A percentile compares a stretch with the other conserved stretches of the same genome.
These are phyloP conservation scores for Musa troglodytarum DNA, from an alignment of 176 grass and related monocot species.

Conservation along the genomic window DNA sequence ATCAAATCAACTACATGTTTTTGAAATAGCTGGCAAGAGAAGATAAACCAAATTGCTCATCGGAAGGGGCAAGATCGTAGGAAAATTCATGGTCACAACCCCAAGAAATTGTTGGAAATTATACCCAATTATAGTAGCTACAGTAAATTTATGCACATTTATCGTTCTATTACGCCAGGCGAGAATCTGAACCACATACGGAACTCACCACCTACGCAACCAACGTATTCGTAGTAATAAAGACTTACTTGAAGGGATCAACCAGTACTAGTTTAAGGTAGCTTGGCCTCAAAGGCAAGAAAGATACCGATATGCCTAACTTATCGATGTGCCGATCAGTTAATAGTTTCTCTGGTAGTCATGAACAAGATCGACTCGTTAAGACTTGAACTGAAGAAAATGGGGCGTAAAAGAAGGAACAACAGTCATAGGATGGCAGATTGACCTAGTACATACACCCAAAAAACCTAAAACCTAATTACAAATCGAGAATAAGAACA, in stretches of 20 bases:
- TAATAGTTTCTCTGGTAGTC: background rate
- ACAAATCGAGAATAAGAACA: background rate
- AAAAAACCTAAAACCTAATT: background rate
- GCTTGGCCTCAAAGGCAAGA: background rate
- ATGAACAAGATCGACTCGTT: background rate
- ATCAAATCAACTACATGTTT: too few relatives aligned
- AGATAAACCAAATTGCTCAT: too few relatives aligned
- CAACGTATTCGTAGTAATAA: background rate
- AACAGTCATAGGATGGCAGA: background rate
- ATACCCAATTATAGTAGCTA: too few relatives aligned
- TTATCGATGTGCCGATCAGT: background rate
- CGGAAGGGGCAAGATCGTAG: too few relatives aligned
- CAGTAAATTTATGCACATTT: too few relatives aligned
- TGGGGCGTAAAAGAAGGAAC: background rate
- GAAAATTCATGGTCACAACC: too few relatives aligned
- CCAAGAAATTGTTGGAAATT: too few relatives aligned
- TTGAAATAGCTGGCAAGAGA: too few relatives aligned
- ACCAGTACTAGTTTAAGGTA: background rate
- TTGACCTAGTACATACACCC: background rate
- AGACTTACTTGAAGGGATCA: background rate
- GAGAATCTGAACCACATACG: too few relatives aligned
- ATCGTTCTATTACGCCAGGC: too few relatives aligned
- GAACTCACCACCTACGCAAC: background rate
- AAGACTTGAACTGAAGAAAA: background rate
- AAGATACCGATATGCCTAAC: background rate